Evolutionary conservation across 129 eudicot species (phyloP).

Genomic region (Heracleum sosnowskyi): DNA sequence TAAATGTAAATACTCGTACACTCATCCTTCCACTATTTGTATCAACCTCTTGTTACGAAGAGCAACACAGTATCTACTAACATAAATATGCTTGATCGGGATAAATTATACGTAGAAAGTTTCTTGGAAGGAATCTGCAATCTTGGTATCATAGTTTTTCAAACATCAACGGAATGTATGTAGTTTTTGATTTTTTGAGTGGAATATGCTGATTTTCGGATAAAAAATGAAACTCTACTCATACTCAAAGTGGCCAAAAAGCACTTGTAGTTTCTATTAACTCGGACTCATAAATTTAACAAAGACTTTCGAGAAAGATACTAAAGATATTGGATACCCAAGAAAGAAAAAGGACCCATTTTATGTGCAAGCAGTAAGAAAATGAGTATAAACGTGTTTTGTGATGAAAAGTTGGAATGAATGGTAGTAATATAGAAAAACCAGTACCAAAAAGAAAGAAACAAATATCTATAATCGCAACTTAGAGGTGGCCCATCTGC

Average conservation of each 20-base stretch:
- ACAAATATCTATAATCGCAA: not conserved
- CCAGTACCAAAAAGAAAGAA: not conserved
- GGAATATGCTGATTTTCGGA: not conserved
- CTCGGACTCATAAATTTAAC: not conserved
- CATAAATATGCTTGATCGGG: too few relatives aligned
- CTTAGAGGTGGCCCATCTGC: not conserved
- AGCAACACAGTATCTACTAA: too few relatives aligned
- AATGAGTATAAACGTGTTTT: slow-evolving; percentile 5
- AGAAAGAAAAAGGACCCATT: not conserved
- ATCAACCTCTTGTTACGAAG: too few relatives aligned
- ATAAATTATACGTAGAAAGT: too few relatives aligned
- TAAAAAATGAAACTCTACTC: too few relatives aligned
- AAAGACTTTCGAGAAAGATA: not conserved
- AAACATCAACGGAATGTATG: too few relatives aligned
- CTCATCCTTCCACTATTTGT: too few relatives aligned
- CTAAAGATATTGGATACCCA: not conserved
- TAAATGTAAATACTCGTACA: too few relatives aligned
- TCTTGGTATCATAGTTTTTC: too few relatives aligned
- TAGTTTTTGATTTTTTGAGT: not conserved
- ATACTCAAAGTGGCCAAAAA: not conserved
- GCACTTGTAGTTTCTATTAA: not conserved
- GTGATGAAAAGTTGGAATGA: not conserved
- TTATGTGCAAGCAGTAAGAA: not conserved
- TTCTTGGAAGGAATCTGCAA: too few relatives aligned
- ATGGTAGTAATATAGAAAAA: not conserved